A percentile compares a stretch with the other conserved stretches of the same genome.
Conservation (phyloP, 1,284 basidiomycete species). For the Laetiporus sulphureus region DNA sequence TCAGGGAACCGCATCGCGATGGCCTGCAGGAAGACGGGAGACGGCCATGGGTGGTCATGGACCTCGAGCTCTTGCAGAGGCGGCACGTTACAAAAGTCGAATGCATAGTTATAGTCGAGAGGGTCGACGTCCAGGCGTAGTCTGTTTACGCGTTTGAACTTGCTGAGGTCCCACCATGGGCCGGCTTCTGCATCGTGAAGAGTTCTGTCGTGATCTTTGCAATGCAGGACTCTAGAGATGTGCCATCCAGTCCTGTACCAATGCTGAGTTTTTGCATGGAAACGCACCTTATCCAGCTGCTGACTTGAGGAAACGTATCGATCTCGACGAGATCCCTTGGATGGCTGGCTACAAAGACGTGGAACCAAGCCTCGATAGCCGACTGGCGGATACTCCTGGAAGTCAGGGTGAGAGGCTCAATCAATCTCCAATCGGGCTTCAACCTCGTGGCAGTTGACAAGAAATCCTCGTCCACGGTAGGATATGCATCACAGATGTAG, state of each 20-base stretch:
- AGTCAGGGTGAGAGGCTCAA: conserved; percentile 9
- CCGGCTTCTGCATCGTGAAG: conserved; percentile 5
- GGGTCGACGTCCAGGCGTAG: conserved; percentile 12
- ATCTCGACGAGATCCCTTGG: conserved; percentile 8
- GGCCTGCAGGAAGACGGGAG: conserved; percentile 9
- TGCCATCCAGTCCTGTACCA: neutral
- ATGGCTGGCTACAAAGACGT: conserved; percentile 10
- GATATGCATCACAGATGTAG: neutral
- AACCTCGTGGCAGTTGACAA: neutral
- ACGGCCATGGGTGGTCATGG: conserved; percentile 15
- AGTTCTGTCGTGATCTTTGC: conserved; percentile 5
- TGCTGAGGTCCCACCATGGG: conserved; percentile 10
- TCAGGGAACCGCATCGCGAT: conserved; percentile 11
- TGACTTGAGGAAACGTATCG: conserved; percentile 4
- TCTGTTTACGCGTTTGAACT: conserved; percentile 12
- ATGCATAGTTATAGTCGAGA: conserved; percentile 5
- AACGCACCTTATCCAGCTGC: conserved; percentile 12
- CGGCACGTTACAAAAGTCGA: conserved; percentile 11
- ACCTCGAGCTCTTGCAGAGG: conserved; percentile 14
- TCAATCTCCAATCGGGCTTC: conserved; percentile 8
- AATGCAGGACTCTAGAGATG: neutral
- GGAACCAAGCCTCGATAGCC: conserved; percentile 15
- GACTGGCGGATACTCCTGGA: conserved; percentile 11
- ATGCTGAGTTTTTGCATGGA: neutral
- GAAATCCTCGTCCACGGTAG: neutral